phyloP scores from a whole-genome alignment of 2,329 filamentous ascomycete genomes.

The Mycosphaerella arachidis region DNA sequence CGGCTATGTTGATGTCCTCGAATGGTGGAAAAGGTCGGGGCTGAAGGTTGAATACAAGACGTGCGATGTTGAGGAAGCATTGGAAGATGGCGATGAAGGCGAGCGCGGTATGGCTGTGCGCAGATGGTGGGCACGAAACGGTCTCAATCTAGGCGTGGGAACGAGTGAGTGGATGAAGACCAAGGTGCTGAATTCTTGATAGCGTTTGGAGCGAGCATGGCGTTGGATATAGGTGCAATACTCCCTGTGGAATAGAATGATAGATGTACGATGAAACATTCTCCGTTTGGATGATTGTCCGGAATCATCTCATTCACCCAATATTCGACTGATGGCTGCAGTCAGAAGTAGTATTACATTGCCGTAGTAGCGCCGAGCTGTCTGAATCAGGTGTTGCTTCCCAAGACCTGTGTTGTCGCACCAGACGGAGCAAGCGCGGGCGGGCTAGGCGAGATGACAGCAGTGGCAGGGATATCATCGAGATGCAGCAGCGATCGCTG shows the following conservation, averaged over 20 bases:
- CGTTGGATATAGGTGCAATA: constrained; percentile 5
- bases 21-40: constrained; percentile 83
- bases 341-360: neutral
- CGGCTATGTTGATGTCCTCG: constrained; percentile 75
- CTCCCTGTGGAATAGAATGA: neutral
- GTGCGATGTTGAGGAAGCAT: constrained; percentile 89
- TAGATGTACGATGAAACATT: neutral
- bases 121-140: constrained; percentile 83
- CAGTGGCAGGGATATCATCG: neutral
- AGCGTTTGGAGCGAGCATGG: constrained; percentile 16
- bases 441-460: neutral
- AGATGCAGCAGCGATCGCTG: too few species aligned
- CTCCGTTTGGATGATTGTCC: neutral
- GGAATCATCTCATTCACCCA: too few species aligned
- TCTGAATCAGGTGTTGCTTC: neutral
- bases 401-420: neutral
- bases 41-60: constrained; percentile 87
- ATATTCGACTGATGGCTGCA: too few species aligned
- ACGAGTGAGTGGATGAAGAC: constrained; percentile 89
- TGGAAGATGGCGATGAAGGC: constrained; percentile 75
- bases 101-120: constrained; percentile 67
- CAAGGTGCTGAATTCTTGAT: constrained; percentile 53
- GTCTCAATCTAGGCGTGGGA: constrained; percentile 72
- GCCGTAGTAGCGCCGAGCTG: neutral
- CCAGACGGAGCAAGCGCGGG: neutral